phyloP scores from a whole-genome alignment of 306 rosid species.

The Prunus campanulata region DNA sequence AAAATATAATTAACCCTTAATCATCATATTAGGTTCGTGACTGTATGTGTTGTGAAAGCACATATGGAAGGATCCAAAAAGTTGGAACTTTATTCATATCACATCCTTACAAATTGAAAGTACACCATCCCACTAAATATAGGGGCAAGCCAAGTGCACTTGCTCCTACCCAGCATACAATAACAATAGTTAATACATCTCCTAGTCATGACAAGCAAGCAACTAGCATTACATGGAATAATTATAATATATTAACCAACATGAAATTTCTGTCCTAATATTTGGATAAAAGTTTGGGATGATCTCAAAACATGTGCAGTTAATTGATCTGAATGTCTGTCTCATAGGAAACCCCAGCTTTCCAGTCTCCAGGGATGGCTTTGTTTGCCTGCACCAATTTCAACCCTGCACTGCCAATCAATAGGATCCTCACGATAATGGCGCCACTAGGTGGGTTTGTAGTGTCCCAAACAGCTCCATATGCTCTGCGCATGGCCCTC shows the following conservation, averaged over 20 bases:
- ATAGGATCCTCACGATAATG: constrained; percentile 57
- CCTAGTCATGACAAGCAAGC: not conserved
- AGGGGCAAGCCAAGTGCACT: constrained; percentile 7
- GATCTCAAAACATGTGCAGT: not conserved
- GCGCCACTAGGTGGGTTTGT: constrained; percentile 54
- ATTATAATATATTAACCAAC: too few species aligned
- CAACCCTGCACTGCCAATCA: constrained; percentile 40
- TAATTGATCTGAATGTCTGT: constrained; percentile 53
- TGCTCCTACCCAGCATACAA: not conserved
- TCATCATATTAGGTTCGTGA: too few species aligned
- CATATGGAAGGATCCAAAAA: not conserved
- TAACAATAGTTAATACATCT: not conserved
- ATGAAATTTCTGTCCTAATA: not conserved
- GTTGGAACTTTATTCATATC: constrained; percentile 4
- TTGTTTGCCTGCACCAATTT: constrained; percentile 51
- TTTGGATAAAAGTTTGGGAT: too few species aligned
- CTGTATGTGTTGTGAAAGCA: too few species aligned
- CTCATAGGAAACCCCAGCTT: constrained; percentile 61
- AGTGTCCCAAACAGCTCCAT: constrained; percentile 71
- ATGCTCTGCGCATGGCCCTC: constrained; percentile 58
- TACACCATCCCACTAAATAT: not conserved
- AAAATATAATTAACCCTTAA: too few species aligned
- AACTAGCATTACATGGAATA: not conserved
- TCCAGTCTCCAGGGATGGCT: constrained; percentile 67
- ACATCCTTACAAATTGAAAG: not conserved